phyloP scores from a whole-genome alignment of 257 asterid species.

The Knoxia roxburghii region DNA sequence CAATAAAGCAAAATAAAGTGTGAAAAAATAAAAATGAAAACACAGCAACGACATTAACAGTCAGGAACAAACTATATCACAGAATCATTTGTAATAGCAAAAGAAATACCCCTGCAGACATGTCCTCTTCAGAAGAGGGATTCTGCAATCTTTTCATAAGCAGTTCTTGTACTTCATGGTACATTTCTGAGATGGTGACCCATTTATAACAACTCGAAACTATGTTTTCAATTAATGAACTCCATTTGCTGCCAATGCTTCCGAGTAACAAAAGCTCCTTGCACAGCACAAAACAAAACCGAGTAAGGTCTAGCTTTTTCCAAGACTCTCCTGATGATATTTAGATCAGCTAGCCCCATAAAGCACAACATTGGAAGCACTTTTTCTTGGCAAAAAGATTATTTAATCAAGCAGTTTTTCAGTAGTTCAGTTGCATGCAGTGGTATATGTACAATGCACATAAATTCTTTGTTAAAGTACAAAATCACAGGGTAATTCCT shows the following conservation, averaged over 20 bases:
- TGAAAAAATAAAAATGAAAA: background rate
- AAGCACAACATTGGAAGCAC: background rate
- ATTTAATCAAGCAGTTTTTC: background rate
- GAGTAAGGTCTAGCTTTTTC: background rate
- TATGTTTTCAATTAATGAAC: slow-evolving; percentile 37
- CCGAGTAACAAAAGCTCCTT: slow-evolving; percentile 80
- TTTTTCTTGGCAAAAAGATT: background rate
- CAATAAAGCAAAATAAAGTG: background rate
- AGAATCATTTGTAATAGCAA: slow-evolving; percentile 1
- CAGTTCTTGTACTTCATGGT: slow-evolving; percentile 43
- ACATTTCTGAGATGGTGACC: slow-evolving; percentile 41
- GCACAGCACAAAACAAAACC: background rate
- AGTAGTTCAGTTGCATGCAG: background rate
- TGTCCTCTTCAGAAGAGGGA: slow-evolving; percentile 31
- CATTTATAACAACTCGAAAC: slow-evolving; percentile 45
- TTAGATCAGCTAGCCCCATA: background rate
- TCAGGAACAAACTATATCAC: background rate
- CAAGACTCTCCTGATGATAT: background rate
- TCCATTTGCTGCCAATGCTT: slow-evolving; percentile 58
- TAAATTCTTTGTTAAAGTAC: background rate
- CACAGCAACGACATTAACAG: background rate
- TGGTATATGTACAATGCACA: background rate
- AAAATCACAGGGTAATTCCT: background rate
- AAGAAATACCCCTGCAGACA: slow-evolving; percentile 42
- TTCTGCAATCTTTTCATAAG: slow-evolving; percentile 26